Conservation (phyloP, 2,329 filamentous ascomycete genomes). For the Diaporthe citrichinensis region DNA sequence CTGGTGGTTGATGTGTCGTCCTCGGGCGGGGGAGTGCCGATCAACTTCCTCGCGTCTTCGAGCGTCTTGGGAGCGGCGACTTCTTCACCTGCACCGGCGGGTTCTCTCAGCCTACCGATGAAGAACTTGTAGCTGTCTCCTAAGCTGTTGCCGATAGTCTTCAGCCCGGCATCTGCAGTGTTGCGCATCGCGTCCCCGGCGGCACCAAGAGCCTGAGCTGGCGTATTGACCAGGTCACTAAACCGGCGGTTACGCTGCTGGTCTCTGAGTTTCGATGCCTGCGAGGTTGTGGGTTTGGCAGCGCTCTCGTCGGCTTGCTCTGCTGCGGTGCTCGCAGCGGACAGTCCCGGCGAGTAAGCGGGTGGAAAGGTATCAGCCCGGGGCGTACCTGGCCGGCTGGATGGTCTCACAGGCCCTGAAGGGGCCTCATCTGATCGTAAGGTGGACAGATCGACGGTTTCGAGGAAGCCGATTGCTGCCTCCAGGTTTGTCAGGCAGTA, state of each 20-base stretch:
- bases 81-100: conserved; percentile 57
- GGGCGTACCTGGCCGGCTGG: conserved; percentile 63
- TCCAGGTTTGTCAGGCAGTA: conserved; percentile 98
- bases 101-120: conserved; percentile 82
- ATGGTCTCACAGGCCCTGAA: conserved; percentile 74
- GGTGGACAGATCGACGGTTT: conserved; percentile 94
- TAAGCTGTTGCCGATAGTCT: conserved; percentile 90
- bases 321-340: conserved; percentile 50
- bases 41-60: conserved; percentile 91
- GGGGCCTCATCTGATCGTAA: conserved; percentile 84
- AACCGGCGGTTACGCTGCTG: conserved; percentile 78
- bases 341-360: conserved; percentile 64
- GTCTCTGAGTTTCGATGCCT: conserved; percentile 60
- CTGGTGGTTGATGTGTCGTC: conserved; percentile 73
- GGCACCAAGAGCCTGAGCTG: conserved; percentile 83
- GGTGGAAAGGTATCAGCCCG: conserved; percentile 70
- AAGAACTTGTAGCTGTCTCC: conserved; percentile 96
- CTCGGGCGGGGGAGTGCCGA: conserved; percentile 78
- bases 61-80: conserved; percentile 86
- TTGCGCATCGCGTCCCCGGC: conserved; percentile 88
- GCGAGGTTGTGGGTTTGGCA: conserved; percentile 54
- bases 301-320: conserved; percentile 42
- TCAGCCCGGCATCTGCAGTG: conserved; percentile 91
- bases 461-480: conserved; percentile 92
- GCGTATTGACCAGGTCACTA: conserved; percentile 88